phyloP scores from a whole-genome alignment of 169 alveolate genomes.

The Cryptosporidium sp. region DNA sequence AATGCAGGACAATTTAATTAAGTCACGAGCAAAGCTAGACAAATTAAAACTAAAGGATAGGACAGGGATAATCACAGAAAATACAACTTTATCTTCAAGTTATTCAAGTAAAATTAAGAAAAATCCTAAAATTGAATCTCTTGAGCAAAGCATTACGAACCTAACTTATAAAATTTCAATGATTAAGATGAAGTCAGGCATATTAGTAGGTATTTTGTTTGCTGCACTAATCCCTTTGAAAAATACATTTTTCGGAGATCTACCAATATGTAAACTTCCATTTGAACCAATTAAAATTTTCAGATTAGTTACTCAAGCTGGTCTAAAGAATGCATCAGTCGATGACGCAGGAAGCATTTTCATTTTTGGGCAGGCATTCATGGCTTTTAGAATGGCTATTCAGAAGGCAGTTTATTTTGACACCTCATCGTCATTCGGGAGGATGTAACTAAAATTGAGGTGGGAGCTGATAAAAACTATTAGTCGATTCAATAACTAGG shows the following conservation, averaged over 20 bases:
- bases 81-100: slow-evolving; percentile 48
- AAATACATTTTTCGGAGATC: slow-evolving; percentile 42
- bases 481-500: slow-evolving; percentile 15
- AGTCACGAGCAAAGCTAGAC: slow-evolving; percentile 40
- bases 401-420: slow-evolving; percentile 65
- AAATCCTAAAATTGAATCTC: slow-evolving; percentile 59
- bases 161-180: slow-evolving; percentile 45
- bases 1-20: slow-evolving; percentile 40
- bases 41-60: slow-evolving; percentile 45
- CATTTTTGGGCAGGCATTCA: slow-evolving; percentile 74
- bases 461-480: not conserved
- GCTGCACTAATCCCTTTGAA: slow-evolving; percentile 40
- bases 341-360: slow-evolving; percentile 76
- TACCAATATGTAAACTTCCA: slow-evolving; percentile 66
- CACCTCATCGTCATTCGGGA: slow-evolving; percentile 62
- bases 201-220: slow-evolving; percentile 52
- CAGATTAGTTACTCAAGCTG: slow-evolving; percentile 72
- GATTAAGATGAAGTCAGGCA: slow-evolving; percentile 56
- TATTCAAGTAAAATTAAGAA: slow-evolving; percentile 7
- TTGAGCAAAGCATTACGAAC: slow-evolving; percentile 55
- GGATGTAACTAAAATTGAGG: not conserved
- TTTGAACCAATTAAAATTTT: slow-evolving; percentile 48
- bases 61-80: slow-evolving; percentile 64
- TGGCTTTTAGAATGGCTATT: slow-evolving; percentile 75
- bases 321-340: slow-evolving; percentile 25